phyloP scores from a whole-genome alignment of 2,329 filamentous ascomycete genomes.

The Sclerotinia spermophila region DNA sequence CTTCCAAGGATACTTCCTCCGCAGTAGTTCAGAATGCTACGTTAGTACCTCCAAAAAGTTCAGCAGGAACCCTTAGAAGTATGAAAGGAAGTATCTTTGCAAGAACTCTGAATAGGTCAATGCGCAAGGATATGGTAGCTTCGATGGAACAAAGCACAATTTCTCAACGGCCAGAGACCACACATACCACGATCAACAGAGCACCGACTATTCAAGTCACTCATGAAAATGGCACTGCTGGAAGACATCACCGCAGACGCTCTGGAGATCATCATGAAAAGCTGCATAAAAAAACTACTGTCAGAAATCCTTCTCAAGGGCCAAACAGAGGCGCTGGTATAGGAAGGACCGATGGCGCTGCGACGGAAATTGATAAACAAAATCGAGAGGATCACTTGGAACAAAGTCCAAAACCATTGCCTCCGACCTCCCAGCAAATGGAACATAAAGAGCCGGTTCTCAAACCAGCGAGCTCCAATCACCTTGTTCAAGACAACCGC shows the following conservation, averaged over 20 bases:
- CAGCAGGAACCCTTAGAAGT: slow-evolving; percentile 67
- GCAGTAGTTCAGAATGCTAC: not conserved
- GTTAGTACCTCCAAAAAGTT: slow-evolving; percentile 56
- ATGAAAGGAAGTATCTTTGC: slow-evolving; percentile 76
- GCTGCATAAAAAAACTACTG: slow-evolving; percentile 39
- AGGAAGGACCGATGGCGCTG: slow-evolving; percentile 41
- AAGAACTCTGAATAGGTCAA: slow-evolving; percentile 43
- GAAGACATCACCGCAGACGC: slow-evolving; percentile 34
- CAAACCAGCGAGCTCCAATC: slow-evolving; percentile 20
- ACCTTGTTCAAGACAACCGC: slow-evolving; percentile 25
- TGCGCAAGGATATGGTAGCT: slow-evolving; percentile 42
- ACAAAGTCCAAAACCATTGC: slow-evolving; percentile 23
- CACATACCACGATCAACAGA: slow-evolving; percentile 28
- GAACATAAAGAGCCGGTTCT: slow-evolving; percentile 28
- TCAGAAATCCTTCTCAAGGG: slow-evolving; percentile 37
- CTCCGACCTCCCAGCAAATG: slow-evolving; percentile 31
- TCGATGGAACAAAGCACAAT: slow-evolving; percentile 36
- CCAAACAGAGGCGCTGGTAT: slow-evolving; percentile 49
- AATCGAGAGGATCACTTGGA: slow-evolving; percentile 35
- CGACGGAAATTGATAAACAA: slow-evolving; percentile 34
- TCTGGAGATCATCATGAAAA: slow-evolving; percentile 35
- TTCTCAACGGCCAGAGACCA: slow-evolving; percentile 33
- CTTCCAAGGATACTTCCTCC: slow-evolving; percentile 39
- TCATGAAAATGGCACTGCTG: slow-evolving; percentile 51
- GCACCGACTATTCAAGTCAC: slow-evolving; percentile 75